Evolutionary conservation across 116 monocot genomes (phyloP), one percentile per base, ranked within the genome.

Genomic region (Iris pallida): DNA sequence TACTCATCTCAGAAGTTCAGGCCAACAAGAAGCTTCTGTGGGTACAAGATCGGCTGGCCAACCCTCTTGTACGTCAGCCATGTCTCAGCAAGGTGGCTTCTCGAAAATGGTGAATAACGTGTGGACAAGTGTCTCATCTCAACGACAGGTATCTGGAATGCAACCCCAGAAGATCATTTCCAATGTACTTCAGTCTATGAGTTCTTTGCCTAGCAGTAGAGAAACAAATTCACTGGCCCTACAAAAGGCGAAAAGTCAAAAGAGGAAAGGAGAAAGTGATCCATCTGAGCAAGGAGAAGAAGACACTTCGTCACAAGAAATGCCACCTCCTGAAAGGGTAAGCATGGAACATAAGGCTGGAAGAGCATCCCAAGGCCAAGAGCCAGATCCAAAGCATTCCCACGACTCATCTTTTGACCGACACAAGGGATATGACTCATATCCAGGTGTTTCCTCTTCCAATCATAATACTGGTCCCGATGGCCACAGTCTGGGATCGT

Each of bases 91-190:
- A 74, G 55, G 52, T 51, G 62, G 69, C 45, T 70, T 66, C 17
- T 75, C 74, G 19, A 81, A 66, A 30, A 71, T 77, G 77, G 77
- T 81, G 16, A 57, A 77, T 63, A 81, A 81, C 68, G 80, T 80
- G 45, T 80, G 80, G 85, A 80, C 74, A 57, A 83, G 79, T 75
- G 73, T 86, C 76, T 73, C 89, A 45, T 30, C 72, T 59, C 81
- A 75, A 55, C 78, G 81, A 64, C 83, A 57, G 16, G 13, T 57
- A 68, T 70, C 85, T 71, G 78, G 71, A 43, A 42, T 68, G 13
- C 71, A 75, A 6, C 45, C 82, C 58, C 70, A 82, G 14, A 83
- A 76, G 51, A 8, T 75, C 13, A 57, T 68, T 74, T 72, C 79
- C 11, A 74, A 68, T 73, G 30, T 81, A 19, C 60, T 79, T 45